Conservation (phyloP, 805 yeast genomes). For the Scheffersomyces stipitis region DNA sequence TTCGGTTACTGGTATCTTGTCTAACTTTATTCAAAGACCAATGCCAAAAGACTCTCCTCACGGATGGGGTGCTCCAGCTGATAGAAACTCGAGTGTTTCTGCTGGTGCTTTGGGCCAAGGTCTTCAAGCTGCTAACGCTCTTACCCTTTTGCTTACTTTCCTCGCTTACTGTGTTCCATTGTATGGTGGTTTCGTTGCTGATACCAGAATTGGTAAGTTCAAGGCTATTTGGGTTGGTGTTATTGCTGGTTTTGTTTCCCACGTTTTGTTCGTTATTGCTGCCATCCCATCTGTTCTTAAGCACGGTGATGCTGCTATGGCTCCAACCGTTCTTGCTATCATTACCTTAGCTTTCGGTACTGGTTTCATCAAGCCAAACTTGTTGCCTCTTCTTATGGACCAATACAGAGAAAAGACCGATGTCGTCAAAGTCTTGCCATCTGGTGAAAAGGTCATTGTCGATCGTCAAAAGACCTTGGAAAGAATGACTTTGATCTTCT, state of each 20-base stretch:
- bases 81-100: slow-evolving; percentile 27
- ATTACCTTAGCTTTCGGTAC: slow-evolving; percentile 45
- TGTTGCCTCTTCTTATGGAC: slow-evolving; percentile 49
- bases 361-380: slow-evolving; percentile 55
- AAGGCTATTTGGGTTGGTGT: slow-evolving; percentile 52
- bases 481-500: slow-evolving; percentile 45
- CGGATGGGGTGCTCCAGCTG: slow-evolving; percentile 42
- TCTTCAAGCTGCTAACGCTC: slow-evolving; percentile 45
- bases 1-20: slow-evolving; percentile 43
- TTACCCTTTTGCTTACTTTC: slow-evolving; percentile 47
- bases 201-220: slow-evolving; percentile 46
- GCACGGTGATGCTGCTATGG: slow-evolving; percentile 32
- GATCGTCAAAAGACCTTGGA: slow-evolving; percentile 46
- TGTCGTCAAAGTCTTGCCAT: slow-evolving; percentile 53
- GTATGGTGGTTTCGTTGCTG: slow-evolving; percentile 53
- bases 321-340: slow-evolving; percentile 42
- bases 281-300: slow-evolving; percentile 42
- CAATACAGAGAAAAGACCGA: slow-evolving; percentile 56
- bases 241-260: slow-evolving; percentile 46
- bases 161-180: slow-evolving; percentile 53
- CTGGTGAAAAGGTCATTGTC: slow-evolving; percentile 66
- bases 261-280: slow-evolving; percentile 49
- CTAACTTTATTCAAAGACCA: slow-evolving; percentile 54
- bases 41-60: slow-evolving; percentile 47
- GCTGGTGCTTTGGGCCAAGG: slow-evolving; percentile 56